Evolutionary conservation across 2,329 filamentous ascomycete species (phyloP), one percentile per base, ranked within the genome.

Genomic region (Pseudogymnoascus sp.): DNA sequence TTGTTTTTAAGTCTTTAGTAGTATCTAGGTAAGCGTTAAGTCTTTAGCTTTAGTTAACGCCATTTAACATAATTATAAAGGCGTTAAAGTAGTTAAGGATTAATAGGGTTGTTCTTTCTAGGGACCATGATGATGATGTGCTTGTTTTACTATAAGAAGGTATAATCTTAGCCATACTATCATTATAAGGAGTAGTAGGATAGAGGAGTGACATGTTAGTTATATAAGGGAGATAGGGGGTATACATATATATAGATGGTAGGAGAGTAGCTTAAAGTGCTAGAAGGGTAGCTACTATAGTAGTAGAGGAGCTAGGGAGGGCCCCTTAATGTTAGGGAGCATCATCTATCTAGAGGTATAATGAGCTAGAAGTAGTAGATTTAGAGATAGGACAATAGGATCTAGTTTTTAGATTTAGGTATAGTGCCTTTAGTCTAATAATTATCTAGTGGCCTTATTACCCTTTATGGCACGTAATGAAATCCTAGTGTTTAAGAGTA

Each of bases 31-130:
- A 64, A 54, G 37, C 60, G 61, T 61, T 67, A 14, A 3, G 37
- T 48, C 63, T 64, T 67, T 36, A 60, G 64, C 43, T 67, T 65
- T 23, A 37, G 64, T 62, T 57, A 60, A 63, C 61, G 62, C 64
- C 39, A 64, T 45, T 67, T 51, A 28, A 67, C 43, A 63, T 48
- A 51, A 43, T 37, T 14, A 36, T 64, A n/a, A 62, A 67, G 65
- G 62, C 65, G 54, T 60, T 2, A 25, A 60, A 60, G 54, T 60
- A 60, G 54, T 31, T 34, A 14, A 36, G 54, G 25, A 34, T 60
- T 6, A 60, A 60, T 14, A 6, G 54, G 25, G 11, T 25, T 25
- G 14, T 60, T 60, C 54, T 25, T 60, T 60, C 54, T 36, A 0
- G 14, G 25, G 5, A 6, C 54, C 54, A 60, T 60, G 25, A 60